Percentiles rank a stretch among this genome's conserved stretches.
Conservation (phyloP, 495 filamentous ascomycete genomes). For the Xylaria intraflava region DNA sequence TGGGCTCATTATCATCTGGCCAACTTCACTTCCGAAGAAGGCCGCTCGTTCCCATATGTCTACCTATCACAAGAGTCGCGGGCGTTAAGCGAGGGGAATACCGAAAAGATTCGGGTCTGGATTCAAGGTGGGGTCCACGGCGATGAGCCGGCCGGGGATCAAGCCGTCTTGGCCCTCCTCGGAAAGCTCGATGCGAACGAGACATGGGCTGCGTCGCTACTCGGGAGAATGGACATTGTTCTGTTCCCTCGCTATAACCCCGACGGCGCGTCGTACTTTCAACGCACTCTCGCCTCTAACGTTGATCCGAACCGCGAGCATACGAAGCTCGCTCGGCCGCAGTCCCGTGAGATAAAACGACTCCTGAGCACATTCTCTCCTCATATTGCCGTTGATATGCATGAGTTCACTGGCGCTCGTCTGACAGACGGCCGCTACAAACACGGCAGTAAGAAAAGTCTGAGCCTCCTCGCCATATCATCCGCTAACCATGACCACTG, state of each 20-base stretch:
- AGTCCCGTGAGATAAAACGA: conserved; percentile 27
- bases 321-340: conserved; percentile 24
- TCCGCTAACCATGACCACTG: background rate
- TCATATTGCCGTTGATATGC: conserved; percentile 29
- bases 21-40: conserved; percentile 24
- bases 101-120: conserved; percentile 24
- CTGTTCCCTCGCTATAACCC: conserved; percentile 26
- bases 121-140: conserved; percentile 26
- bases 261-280: conserved; percentile 27
- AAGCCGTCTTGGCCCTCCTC: conserved; percentile 22
- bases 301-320: conserved; percentile 31
- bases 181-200: conserved; percentile 21
- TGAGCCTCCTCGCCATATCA: background rate
- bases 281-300: conserved; percentile 29
- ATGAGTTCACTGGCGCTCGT: conserved; percentile 25
- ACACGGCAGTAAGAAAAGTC: conserved; percentile 14
- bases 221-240: conserved; percentile 16
- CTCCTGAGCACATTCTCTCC: conserved; percentile 25
- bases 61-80: conserved; percentile 11
- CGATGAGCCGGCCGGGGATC: conserved; percentile 26
- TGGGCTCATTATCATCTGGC: conserved; percentile 19
- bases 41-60: conserved; percentile 22
- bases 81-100: background rate
- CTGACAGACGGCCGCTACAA: conserved; percentile 19
- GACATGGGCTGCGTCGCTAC: conserved; percentile 14